Evolutionary conservation across 108 stramenopile species (phyloP).

Genomic region (Parietichytrium sp.): DNA sequence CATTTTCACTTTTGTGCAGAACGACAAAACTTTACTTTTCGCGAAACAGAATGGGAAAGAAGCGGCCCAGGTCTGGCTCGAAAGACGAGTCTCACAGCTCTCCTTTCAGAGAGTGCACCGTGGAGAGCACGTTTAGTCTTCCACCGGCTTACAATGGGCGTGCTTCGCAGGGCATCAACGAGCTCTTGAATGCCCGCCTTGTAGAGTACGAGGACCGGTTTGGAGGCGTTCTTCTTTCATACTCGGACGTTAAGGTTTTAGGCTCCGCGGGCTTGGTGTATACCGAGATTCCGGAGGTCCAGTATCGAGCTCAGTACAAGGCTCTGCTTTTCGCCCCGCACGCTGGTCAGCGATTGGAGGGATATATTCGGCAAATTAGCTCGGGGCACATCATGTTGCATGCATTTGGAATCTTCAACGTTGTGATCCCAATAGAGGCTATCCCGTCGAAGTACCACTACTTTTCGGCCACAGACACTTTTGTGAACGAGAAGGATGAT

Average conservation of each 20-base stretch:
- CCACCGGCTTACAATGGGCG: constrained; percentile 2
- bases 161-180: neutral
- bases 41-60: neutral
- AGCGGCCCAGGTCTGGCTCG: neutral
- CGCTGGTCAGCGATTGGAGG: neutral
- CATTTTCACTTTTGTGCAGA: neutral
- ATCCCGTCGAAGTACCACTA: neutral
- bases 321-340: neutral
- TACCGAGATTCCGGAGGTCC: neutral
- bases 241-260: neutral
- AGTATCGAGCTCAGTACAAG: neutral
- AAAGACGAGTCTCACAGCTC: neutral
- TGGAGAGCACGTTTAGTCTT: constrained; percentile 10
- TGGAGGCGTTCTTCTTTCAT: constrained; percentile 17
- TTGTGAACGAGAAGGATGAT: neutral
- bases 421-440: neutral
- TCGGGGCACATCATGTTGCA: neutral
- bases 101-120: neutral
- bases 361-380: neutral
- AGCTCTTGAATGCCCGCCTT: constrained; percentile 27
- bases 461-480: neutral
- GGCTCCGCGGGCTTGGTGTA: neutral
- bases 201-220: constrained; percentile 7
- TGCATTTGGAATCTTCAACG: constrained; percentile 1
- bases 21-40: neutral